phyloP scores from a whole-genome alignment of 2,329 filamentous ascomycete species.

The Microsporum ferrugineum region DNA sequence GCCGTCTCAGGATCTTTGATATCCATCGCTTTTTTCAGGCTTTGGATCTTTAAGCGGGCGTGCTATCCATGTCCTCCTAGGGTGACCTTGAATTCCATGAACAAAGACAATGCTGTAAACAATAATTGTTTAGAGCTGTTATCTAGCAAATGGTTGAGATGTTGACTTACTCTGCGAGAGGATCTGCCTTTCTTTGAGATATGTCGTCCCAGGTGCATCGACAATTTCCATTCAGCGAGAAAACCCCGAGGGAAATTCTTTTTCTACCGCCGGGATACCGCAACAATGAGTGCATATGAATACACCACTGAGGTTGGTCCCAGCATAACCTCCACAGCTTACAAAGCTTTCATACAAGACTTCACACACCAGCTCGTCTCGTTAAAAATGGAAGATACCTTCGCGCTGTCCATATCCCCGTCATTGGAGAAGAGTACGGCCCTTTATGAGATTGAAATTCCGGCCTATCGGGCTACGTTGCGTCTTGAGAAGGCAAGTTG shows the following conservation, averaged over 20 bases:
- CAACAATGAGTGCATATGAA: neutral
- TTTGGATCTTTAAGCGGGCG: neutral
- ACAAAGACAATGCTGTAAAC: constrained; percentile 20
- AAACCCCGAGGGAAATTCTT: neutral
- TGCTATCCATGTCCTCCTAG: constrained; percentile 11
- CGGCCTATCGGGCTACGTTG: neutral
- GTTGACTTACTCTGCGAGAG: neutral
- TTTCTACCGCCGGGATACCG: neutral
- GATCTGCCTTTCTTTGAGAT: neutral
- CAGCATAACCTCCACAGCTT: neutral
- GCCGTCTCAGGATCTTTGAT: neutral
- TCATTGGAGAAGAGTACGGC: neutral
- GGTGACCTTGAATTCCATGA: constrained; percentile 24
- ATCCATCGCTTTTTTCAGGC: neutral
- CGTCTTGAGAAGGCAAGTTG: neutral
- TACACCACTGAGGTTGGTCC: neutral
- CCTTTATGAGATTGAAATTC: neutral
- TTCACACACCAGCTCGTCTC: neutral
- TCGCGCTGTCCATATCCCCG: neutral
- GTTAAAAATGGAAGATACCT: neutral
- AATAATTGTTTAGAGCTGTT: neutral
- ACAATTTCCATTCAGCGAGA: neutral
- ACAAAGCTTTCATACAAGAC: neutral
- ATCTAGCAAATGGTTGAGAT: neutral
- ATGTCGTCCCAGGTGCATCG: neutral